Evolutionary conservation across 2,329 filamentous ascomycete genomes (phyloP), one percentile per base, ranked within the genome.

Genomic region (Fusarium xyrophilum): DNA sequence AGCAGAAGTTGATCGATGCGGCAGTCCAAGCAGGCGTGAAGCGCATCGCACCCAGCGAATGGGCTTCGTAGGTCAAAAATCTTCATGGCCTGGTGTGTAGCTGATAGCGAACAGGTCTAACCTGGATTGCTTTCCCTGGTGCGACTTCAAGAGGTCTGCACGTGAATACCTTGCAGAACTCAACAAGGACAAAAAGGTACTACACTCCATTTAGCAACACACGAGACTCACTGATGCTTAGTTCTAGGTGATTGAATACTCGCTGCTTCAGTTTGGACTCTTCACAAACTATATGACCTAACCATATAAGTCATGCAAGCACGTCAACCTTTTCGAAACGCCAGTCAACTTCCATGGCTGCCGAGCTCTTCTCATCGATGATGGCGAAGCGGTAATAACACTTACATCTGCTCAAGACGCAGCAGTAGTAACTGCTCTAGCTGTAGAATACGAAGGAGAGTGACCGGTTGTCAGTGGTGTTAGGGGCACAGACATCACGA

Each of bases 1-100:
- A 65, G 15, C 21, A 64, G 32, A 74, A 82, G 13, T 77, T 89
- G 54, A 83, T 89, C 33, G 83, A 89, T 42, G 88, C 87, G 2
- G 82, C 86, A 25, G 79, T 87, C 19, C 79, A 80, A 10, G 87
- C 86, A 6, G 86, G 86, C 3, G 86, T 90, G 9, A 83, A 87
- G 70, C 81, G 86, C 8, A 88, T 89, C 76, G 79, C 89, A 15
- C 86, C 88, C 2, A 86, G 85, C 36, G 89, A 91, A 67, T 91
- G 84, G 65, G 77, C 73, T 25, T 76, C 76, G 82, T 84, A 61
- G 75, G 72, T 59, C 1, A 39, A 14, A 9, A 3, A 6, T 1
- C 2, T 7, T 3, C 2, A 2, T 7, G 12, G 4, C 2, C 0
- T 19, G 3, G 0, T 2, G 12, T 2, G 7, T 0, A 21, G 1